These are phyloP conservation scores for Gilbertella persicaria DNA, from an alignment of 371 early-diverging fungal genomes.

Conservation along the genomic window DNA sequence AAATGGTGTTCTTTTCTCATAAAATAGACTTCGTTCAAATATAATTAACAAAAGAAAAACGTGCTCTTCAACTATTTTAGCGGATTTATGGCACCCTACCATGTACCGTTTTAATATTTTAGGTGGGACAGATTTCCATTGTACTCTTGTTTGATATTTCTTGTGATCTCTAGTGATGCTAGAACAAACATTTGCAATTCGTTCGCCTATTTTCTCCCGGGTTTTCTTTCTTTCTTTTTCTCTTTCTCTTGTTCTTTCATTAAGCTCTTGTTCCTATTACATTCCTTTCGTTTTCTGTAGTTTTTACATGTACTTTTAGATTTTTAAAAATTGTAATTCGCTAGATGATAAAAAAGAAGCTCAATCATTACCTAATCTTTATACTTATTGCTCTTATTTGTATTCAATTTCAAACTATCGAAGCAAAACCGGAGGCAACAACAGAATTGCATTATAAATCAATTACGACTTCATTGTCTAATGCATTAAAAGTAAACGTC, in stretches of 20 bases:
- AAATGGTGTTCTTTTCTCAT: too few relatives aligned
- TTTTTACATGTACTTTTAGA: not conserved
- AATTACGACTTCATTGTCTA: not conserved
- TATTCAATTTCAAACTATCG: not conserved
- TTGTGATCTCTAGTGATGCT: not conserved
- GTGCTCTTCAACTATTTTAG: not conserved
- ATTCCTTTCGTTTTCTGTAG: constrained; percentile 4
- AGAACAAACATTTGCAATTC: not conserved
- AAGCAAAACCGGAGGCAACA: not conserved
- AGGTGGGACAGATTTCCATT: not conserved
- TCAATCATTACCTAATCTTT: constrained; percentile 1
- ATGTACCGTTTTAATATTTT: not conserved
- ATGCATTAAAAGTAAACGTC: not conserved
- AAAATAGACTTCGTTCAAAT: not conserved
- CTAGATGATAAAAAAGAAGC: constrained; percentile 2
- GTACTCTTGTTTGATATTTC: not conserved
- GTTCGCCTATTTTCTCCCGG: not conserved
- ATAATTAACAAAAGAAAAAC: not conserved
- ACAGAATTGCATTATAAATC: not conserved
- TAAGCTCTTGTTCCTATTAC: not conserved
- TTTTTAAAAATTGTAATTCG: not conserved
- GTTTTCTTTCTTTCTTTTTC: not conserved
- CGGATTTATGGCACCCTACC: not conserved
- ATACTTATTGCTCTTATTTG: not conserved
- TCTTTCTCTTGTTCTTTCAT: constrained; percentile 3